Conservation (phyloP, 192 early-diverging fungal genomes). For the Rhizophagus clarus region DNA sequence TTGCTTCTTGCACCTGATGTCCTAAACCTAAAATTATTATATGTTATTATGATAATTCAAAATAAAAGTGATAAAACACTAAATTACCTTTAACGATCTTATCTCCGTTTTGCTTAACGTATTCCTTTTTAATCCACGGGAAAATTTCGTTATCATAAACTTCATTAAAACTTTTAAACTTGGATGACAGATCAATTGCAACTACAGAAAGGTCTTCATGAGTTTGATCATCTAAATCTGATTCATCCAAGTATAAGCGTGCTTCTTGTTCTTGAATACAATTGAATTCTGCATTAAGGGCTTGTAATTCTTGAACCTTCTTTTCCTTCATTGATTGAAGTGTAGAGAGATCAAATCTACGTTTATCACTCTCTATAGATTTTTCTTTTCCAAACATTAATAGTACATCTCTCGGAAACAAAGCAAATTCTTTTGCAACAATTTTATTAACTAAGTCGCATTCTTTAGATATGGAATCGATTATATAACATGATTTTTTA, state of each 20-base stretch:
- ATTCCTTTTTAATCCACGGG: conserved; percentile 3
- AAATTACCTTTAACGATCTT: not conserved
- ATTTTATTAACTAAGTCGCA: not conserved
- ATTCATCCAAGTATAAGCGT: not conserved
- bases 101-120: not conserved
- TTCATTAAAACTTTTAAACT: conserved; percentile 1
- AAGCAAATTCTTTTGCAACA: conserved; percentile 4
- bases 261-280: not conserved
- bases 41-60: not conserved
- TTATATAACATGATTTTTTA: conserved; percentile 5
- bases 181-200: not conserved
- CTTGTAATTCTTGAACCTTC: not conserved
- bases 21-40: not conserved
- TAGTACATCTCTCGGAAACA: conserved; percentile 8
- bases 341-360: conserved; percentile 6
- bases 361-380: not conserved
- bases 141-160: conserved; percentile 9
- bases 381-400: conserved; percentile 4
- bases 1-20: conserved; percentile 4
- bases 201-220: not conserved
- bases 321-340: conserved; percentile 5
- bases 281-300: not conserved
- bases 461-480: conserved; percentile 11
- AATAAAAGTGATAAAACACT: not conserved
- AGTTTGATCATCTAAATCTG: not conserved